phyloP scores from a whole-genome alignment of 345 rosid species.

The Populus davidiana region DNA sequence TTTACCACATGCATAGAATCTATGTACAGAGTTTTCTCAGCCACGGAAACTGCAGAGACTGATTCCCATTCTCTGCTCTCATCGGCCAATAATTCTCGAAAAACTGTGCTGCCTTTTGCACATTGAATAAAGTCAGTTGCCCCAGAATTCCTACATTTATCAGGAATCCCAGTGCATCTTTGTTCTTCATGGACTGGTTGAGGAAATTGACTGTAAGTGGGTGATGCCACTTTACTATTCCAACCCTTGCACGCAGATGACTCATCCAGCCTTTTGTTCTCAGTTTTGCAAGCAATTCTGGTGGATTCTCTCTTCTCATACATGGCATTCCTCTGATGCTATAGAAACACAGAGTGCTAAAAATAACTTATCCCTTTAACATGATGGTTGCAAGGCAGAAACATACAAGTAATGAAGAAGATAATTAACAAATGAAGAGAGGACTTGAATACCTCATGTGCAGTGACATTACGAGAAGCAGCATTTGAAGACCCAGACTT shows the following conservation, averaged over 20 bases:
- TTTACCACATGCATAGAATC: conserved; percentile 50
- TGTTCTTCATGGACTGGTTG: conserved; percentile 14
- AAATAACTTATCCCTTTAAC: background rate
- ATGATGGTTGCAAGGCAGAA: background rate
- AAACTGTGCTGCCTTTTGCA: conserved; percentile 28
- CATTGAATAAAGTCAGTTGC: conserved; percentile 14
- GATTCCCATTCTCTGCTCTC: conserved; percentile 48
- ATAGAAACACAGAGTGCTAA: background rate
- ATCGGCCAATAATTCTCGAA: conserved; percentile 49
- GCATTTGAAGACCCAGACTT: conserved; percentile 40
- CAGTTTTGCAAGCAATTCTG: conserved; percentile 6
- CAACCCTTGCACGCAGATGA: conserved; percentile 26
- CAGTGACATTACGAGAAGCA: conserved; percentile 24
- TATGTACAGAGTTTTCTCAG: conserved; percentile 75
- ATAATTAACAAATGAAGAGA: background rate
- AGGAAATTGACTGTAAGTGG: conserved; percentile 3
- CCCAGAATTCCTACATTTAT: conserved; percentile 17
- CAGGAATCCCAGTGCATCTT: conserved; percentile 22
- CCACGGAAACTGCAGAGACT: conserved; percentile 34
- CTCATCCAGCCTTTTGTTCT: conserved; percentile 24
- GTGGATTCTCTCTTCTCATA: conserved; percentile 11
- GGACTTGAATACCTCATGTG: conserved; percentile 40
- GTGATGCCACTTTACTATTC: conserved; percentile 27
- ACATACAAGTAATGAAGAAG: background rate
- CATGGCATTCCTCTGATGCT: conserved; percentile 31